Evolutionary conservation across 2,329 filamentous ascomycete genomes (phyloP).

Genomic region (Colletotrichum phormii): DNA sequence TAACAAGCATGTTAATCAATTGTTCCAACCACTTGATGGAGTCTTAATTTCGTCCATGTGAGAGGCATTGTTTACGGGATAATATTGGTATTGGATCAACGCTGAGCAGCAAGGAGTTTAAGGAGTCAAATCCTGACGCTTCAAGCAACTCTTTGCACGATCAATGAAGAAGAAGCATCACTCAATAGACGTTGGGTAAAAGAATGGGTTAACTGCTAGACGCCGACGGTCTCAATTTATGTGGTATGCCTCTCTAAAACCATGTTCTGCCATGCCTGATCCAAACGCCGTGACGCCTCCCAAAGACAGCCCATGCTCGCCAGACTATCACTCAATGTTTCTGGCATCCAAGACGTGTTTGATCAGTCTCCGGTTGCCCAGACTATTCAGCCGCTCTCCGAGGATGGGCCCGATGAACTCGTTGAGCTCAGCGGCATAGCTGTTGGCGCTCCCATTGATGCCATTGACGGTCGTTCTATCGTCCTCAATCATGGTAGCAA

Average conservation of each 20-base stretch:
- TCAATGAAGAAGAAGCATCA: neutral
- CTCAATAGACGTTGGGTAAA: neutral
- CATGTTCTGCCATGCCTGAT: constrained; percentile 29
- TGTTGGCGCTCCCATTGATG: constrained; percentile 40
- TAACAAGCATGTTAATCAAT: constrained; percentile 33
- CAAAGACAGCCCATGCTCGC: constrained; percentile 41
- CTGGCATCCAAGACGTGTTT: constrained; percentile 66
- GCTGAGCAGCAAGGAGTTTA: too few species aligned
- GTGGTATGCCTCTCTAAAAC: constrained; percentile 30
- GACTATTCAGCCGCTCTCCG: constrained; percentile 58
- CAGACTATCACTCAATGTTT: constrained; percentile 56
- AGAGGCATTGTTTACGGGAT: too few species aligned
- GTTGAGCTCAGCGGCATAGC: constrained; percentile 59
- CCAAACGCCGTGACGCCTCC: constrained; percentile 40
- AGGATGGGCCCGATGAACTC: constrained; percentile 68
- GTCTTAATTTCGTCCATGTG: too few species aligned
- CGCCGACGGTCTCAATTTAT: constrained; percentile 9
- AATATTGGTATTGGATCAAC: too few species aligned
- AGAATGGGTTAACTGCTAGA: neutral
- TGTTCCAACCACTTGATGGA: neutral
- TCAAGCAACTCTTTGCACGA: too few species aligned
- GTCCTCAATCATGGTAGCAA: constrained; percentile 55
- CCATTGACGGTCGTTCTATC: constrained; percentile 34
- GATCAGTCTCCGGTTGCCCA: constrained; percentile 61
- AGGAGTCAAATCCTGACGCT: too few species aligned